Conservation (phyloP, 192 early-diverging fungal species). For the Pilaira anomala region DNA sequence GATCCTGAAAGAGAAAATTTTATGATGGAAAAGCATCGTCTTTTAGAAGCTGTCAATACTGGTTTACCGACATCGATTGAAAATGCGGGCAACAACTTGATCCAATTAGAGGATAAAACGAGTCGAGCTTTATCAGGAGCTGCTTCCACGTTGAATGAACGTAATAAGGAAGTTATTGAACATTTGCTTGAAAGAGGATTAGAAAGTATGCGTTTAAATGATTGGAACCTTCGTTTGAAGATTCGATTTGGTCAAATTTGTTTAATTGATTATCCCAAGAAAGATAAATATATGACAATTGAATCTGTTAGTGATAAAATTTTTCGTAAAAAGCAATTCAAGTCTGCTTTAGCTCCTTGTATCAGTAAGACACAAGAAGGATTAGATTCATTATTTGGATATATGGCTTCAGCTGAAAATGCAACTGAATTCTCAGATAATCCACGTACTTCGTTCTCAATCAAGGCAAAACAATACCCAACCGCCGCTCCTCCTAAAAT, state of each 20-base stretch:
- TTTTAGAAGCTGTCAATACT: conserved; percentile 20
- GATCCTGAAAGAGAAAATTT: neutral
- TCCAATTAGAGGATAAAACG: neutral
- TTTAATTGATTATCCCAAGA: conserved; percentile 34
- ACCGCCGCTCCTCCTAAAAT: neutral
- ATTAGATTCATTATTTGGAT: conserved; percentile 28
- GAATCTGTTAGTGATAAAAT: conserved; percentile 24
- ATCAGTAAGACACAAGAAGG: conserved; percentile 18
- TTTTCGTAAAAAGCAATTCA: conserved; percentile 27
- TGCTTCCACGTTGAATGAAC: neutral
- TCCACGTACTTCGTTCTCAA: conserved; percentile 22
- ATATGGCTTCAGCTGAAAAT: conserved; percentile 4
- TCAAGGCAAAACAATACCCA: conserved; percentile 26
- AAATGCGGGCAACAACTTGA: neutral
- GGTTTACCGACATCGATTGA: conserved; percentile 11
- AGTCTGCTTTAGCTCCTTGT: conserved; percentile 37
- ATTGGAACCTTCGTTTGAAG: conserved; percentile 38
- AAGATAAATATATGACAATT: conserved; percentile 9
- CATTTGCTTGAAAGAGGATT: conserved; percentile 22
- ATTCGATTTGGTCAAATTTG: conserved; percentile 39
- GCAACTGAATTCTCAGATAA: conserved; percentile 24
- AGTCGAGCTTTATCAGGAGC: neutral
- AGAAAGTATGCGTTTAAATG: conserved; percentile 32
- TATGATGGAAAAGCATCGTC: conserved; percentile 4
- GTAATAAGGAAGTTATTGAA: conserved; percentile 18